Conservation (phyloP, 768 basidiomycete species). For the Suillus paluster region DNA sequence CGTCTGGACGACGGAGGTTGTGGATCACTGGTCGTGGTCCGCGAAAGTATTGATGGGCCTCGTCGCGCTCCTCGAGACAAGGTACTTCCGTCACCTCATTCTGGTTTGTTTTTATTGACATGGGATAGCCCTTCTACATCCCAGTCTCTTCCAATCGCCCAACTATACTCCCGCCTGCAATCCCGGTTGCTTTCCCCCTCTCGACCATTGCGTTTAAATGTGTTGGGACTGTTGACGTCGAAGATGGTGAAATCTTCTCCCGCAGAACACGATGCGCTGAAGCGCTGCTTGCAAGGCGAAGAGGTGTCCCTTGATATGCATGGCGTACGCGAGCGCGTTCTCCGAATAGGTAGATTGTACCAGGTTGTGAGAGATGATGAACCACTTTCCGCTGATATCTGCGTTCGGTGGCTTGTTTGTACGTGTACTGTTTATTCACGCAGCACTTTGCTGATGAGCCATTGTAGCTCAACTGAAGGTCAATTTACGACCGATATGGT, state of each 20-base stretch:
- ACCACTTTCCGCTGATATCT: constrained; percentile 58
- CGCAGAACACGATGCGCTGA: constrained; percentile 56
- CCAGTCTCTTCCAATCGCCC: constrained; percentile 43
- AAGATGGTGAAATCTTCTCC: constrained; percentile 47
- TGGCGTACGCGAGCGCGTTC: constrained; percentile 82
- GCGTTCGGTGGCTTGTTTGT: constrained; percentile 77
- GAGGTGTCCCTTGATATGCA: constrained; percentile 76
- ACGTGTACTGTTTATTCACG: constrained; percentile 21
- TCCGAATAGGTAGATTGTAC: constrained; percentile 75
- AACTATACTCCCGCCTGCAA: constrained; percentile 57
- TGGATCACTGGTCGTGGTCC: constrained; percentile 62
- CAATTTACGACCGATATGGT: constrained; percentile 90
- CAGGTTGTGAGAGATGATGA: constrained; percentile 62
- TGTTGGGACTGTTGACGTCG: constrained; percentile 66
- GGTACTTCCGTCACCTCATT: constrained; percentile 36
- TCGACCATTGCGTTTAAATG: constrained; percentile 61
- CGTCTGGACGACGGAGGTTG: constrained; percentile 50
- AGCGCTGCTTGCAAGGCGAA: constrained; percentile 79
- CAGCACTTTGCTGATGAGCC: neutral
- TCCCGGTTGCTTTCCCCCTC: constrained; percentile 74
- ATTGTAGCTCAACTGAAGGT: constrained; percentile 85
- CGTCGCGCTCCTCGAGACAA: constrained; percentile 48
- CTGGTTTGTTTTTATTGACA: constrained; percentile 2
- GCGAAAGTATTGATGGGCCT: constrained; percentile 59
- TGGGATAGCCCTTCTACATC: constrained; percentile 23